These are phyloP conservation scores for Andrographis paniculata DNA, from an alignment of 305 asterid genomes.

Conservation along the genomic window DNA sequence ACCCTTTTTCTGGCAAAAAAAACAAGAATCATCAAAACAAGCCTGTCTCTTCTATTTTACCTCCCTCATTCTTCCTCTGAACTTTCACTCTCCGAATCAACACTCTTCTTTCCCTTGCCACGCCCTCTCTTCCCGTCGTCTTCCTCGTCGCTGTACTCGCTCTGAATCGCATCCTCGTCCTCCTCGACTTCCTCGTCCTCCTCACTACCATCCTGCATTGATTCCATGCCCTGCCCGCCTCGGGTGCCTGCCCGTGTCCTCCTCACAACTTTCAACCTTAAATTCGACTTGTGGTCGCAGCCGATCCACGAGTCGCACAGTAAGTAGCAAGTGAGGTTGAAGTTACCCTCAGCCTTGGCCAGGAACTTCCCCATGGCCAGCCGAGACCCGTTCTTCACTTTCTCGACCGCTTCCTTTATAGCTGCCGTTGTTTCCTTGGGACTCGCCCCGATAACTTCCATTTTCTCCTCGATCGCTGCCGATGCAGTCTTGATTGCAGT, in stretches of 20 bases:
- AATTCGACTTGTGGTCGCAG: conserved; percentile 40
- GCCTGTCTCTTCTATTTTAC: not conserved
- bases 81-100: conserved; percentile 25
- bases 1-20: not conserved
- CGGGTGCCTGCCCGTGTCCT: conserved; percentile 67
- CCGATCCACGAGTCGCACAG: conserved; percentile 90
- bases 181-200: conserved; percentile 54
- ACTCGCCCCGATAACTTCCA: conserved; percentile 58
- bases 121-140: conserved; percentile 33
- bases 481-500: conserved; percentile 61
- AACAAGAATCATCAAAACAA: not conserved
- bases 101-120: conserved; percentile 30
- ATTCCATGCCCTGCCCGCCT: conserved; percentile 33
- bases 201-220: conserved; percentile 46
- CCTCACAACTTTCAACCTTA: conserved; percentile 57
- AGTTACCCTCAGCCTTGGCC: conserved; percentile 64
- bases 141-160: conserved; percentile 86
- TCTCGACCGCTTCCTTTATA: conserved; percentile 53
- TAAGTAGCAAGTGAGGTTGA: conserved; percentile 60
- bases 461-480: conserved; percentile 47
- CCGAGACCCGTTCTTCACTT: conserved; percentile 60
- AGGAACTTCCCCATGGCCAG: conserved; percentile 71
- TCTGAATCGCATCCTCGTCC: conserved; percentile 53
- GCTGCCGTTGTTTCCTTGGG: conserved; percentile 52
- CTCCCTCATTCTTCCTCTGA: conserved; percentile 37